Conservation (phyloP, 305 asterid genomes). For the Caryopteris hybrid region DNA sequence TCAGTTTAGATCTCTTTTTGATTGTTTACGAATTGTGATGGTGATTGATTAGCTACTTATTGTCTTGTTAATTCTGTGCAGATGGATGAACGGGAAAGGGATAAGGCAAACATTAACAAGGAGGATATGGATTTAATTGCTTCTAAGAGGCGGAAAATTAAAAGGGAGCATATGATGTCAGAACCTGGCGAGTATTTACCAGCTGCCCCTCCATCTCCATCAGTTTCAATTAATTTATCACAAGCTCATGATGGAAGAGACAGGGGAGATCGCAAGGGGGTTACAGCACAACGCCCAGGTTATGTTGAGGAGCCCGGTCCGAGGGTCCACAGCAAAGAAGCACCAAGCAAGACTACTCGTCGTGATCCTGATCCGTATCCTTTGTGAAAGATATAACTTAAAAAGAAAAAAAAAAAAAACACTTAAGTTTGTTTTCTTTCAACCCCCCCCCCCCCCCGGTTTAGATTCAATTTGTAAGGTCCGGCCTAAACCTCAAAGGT, state of each 20-base stretch:
- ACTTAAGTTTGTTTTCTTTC: neutral
- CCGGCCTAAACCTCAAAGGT: neutral
- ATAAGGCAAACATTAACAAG: constrained; percentile 52
- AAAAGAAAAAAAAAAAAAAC: neutral
- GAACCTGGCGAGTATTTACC: constrained; percentile 96
- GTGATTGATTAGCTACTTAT: neutral
- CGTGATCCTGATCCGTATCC: constrained; percentile 95
- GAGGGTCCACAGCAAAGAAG: constrained; percentile 79
- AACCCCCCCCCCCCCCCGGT: neutral
- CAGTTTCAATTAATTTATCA: constrained; percentile 49
- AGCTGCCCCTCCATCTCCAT: constrained; percentile 52
- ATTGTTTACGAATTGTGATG: neutral
- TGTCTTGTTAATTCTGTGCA: constrained; percentile 13
- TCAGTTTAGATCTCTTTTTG: neutral
- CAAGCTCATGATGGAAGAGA: constrained; percentile 81
- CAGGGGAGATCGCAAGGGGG: constrained; percentile 76
- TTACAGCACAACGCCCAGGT: constrained; percentile 57
- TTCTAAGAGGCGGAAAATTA: constrained; percentile 88
- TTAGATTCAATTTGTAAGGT: neutral
- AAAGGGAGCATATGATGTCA: constrained; percentile 73
- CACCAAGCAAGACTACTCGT: constrained; percentile 61
- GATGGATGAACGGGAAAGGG: constrained; percentile 89
- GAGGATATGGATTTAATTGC: constrained; percentile 79
- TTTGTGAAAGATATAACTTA: constrained; percentile 20
- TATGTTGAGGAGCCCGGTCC: constrained; percentile 76